Conservation (phyloP, 352 stramenopile genomes). For the Pythium plurisporium region DNA sequence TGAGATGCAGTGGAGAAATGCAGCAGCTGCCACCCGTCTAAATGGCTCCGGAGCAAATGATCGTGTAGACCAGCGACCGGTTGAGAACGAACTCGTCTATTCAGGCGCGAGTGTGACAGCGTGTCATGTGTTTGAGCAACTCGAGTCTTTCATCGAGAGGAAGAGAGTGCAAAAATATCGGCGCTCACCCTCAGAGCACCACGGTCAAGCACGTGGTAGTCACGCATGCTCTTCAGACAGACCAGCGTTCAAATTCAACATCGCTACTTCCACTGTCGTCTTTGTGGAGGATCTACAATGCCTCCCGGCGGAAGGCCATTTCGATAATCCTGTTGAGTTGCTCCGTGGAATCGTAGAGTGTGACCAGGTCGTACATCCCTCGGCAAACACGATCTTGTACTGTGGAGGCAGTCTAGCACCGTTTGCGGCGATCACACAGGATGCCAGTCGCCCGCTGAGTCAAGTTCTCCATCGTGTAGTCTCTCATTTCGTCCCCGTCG, state of each 20-base stretch:
- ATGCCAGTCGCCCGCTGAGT: not conserved
- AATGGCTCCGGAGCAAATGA: not conserved
- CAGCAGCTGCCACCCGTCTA: not conserved
- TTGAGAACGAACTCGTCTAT: slow-evolving; percentile 20
- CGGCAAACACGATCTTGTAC: slow-evolving; percentile 26
- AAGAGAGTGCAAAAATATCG: slow-evolving; percentile 7
- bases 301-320: slow-evolving; percentile 13
- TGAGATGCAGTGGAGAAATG: not conserved
- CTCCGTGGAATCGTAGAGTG: slow-evolving; percentile 45
- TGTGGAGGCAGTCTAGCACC: slow-evolving; percentile 9
- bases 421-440: slow-evolving; percentile 26
- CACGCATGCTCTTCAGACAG: no score
- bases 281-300: slow-evolving; percentile 70
- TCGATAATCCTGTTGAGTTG: slow-evolving; percentile 41
- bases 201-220: no score
- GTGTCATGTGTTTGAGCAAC: slow-evolving; percentile 14
- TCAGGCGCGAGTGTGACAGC: slow-evolving; percentile 7
- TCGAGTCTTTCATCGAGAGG: slow-evolving; percentile 18
- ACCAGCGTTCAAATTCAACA: not conserved
- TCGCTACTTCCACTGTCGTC: slow-evolving; percentile 23
- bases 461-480: slow-evolving; percentile 27
- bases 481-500: slow-evolving; percentile 32
- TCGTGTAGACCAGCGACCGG: not conserved
- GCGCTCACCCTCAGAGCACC: no score
- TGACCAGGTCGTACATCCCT: slow-evolving; percentile 34